Base-by-base conservation (phyloP, 2,329 filamentous ascomycete species). In the Colletotrichum sublineola region DNA sequence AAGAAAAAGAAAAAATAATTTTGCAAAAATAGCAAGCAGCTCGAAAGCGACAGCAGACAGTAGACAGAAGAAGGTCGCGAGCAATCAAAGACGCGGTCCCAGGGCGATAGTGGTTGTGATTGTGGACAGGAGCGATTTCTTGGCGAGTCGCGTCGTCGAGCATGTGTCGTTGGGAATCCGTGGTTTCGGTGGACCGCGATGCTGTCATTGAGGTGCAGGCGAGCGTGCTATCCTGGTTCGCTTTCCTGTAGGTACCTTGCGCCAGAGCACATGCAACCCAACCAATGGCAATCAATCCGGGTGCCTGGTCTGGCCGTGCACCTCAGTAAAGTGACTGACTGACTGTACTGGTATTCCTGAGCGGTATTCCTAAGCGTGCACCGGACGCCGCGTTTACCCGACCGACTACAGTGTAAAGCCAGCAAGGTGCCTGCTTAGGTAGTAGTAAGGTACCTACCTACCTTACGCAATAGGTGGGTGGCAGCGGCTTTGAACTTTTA, bases 181-280 rank as follows among this genome's bases (percentile, higher is more conserved):
- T 57, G 40, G 66, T 72, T 69, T 69, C 53, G 65, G 53, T 52
- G 33, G 53, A 65, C 55, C 46, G 46, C 61, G 66, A 72, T 72
- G 69, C 55, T 69, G 66, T 69, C 69, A 72, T 69, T 72, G 69
- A 57, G 53, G 65, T 63, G 63, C 64, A 58, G 29, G 36, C 5
- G 29, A 53, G 50, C 31, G 58, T 71, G 69, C 58, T 68, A 72
- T 64, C 69, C 69, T 65, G 46, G 66, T 72, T 24, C 68, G 14
- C 38, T 55, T 42, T n/a, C 36, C 9, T 8, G 40, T 55, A 33
- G 38, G 14, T 40, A 40, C 50, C 62, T 55, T 56, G 38, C 29
- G 24, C 20, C 20, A 68, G 44, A 38, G 24, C 31, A 50, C 60
- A 20, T 38, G 42, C 50, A 44, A 18, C 24, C 24, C 40, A 42